Evolutionary conservation across 805 yeast species (phyloP), one percentile per base, ranked within the genome.

Genomic region (Candida maesae): DNA sequence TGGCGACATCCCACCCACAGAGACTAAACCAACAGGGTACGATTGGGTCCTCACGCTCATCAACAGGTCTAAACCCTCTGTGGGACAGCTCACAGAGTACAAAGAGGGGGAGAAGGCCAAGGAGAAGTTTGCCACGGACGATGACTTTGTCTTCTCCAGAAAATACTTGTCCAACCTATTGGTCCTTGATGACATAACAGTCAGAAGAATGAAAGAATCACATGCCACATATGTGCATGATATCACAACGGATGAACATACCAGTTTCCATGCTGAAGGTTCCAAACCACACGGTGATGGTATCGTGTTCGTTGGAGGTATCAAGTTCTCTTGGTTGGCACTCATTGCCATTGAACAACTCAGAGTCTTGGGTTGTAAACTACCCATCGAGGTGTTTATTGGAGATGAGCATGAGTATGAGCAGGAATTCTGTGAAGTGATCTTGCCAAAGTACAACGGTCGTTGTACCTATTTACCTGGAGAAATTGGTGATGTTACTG

Each of bases 221-320:
- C 79, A 75, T 51, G 38, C 50, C 2, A 44, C 59, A 9, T 70
- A 61, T 43, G 49, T 73, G 10, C 41, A 55, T 4, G 61, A 53
- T 35, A 65, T 54, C 15, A 32, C 59, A 6, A 43, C 55, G 3
- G 70, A 77, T 4, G 63, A 65, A 37, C 70, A 76, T 17, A 57
- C 52, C 16, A 59, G 60, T 42, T 69, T 66, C 16, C 52, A 50
- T 35, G 36, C 35, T 6, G 54, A 52, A 11, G 21, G 59, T 3
- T 39, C 61, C 8, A 50, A 49, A 8, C 51, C 64, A 3, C 63
- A 64, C 36, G 72, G 76, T 2, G 67, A 70, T 23, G 85, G 85
- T 2, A 70, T 79, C 20, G 91, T 74, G 26, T 78, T 69, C 55
- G 88, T 84, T 27, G 90, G 89, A 16, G 93, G 93, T 31, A 86